These are phyloP conservation scores for Hymenoscyphus albidus DNA, from an alignment of 2,329 filamentous ascomycete genomes.

Conservation along the genomic window DNA sequence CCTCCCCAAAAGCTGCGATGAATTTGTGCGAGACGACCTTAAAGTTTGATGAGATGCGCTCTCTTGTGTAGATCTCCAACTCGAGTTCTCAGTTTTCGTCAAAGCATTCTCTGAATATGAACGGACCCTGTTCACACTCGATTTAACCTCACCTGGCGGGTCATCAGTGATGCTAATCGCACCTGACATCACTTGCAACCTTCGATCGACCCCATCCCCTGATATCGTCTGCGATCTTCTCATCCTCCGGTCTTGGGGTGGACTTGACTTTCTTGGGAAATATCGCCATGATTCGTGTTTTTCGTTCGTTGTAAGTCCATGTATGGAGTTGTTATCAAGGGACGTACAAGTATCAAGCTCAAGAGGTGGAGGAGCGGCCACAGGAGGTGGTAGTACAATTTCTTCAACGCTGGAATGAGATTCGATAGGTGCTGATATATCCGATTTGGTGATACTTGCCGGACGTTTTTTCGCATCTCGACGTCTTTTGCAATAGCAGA, in stretches of 20 bases:
- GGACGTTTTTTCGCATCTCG: conserved; percentile 13
- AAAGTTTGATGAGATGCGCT: conserved; percentile 13
- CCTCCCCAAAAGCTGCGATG: conserved; percentile 16
- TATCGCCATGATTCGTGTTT: conserved; percentile 7
- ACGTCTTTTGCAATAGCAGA: conserved; percentile 23
- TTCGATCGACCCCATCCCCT: background rate
- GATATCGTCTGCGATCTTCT: conserved; percentile 17
- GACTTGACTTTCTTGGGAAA: background rate
- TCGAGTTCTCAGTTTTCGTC: conserved; percentile 17
- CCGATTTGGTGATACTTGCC: conserved; percentile 19
- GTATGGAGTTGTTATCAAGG: conserved; percentile 4
- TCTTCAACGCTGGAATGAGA: conserved; percentile 18
- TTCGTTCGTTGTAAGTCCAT: conserved; percentile 15
- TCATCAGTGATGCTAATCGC: background rate
- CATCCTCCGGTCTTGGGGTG: background rate
- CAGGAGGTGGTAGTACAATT: conserved; percentile 14
- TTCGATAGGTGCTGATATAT: conserved; percentile 27
- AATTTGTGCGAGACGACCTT: conserved; percentile 22
- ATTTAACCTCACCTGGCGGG: background rate
- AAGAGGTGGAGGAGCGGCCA: conserved; percentile 21
- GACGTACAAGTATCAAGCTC: conserved; percentile 29
- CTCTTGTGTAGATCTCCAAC: conserved; percentile 30
- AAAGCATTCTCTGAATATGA: conserved; percentile 30
- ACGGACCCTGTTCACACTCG: conserved; percentile 16
- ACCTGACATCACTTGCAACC: conserved; percentile 11